These are phyloP conservation scores for Craterostigma plantagineum DNA, from an alignment of 257 asterid genomes.

Conservation along the genomic window DNA sequence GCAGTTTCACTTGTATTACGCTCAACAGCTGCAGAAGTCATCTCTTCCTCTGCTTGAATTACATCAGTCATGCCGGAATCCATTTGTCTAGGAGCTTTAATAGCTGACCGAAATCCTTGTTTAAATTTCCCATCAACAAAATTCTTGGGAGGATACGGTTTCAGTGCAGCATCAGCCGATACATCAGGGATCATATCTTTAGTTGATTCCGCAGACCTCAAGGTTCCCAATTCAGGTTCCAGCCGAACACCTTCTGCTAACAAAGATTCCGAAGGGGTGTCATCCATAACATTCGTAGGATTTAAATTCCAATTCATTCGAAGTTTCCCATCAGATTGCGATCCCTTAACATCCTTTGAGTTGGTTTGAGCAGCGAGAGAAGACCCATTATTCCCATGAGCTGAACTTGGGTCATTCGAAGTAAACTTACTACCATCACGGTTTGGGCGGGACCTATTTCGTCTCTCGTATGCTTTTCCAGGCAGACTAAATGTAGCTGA, in stretches of 20 bases:
- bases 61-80: slow-evolving; percentile 24
- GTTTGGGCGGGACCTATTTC: slow-evolving; percentile 57
- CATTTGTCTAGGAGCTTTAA: slow-evolving; percentile 16
- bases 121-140: slow-evolving; percentile 18
- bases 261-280: slow-evolving; percentile 15
- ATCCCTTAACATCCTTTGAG: slow-evolving; percentile 24
- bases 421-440: slow-evolving; percentile 54
- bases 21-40: slow-evolving; percentile 21
- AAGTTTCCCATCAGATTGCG: slow-evolving; percentile 27
- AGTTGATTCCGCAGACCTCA: slow-evolving; percentile 29
- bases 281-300: slow-evolving; percentile 21
- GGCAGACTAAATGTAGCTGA: slow-evolving; percentile 51
- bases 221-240: slow-evolving; percentile 27
- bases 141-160: slow-evolving; percentile 23
- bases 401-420: slow-evolving; percentile 34
- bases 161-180: slow-evolving; percentile 15
- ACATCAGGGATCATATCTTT: slow-evolving; percentile 17
- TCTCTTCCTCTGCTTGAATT: slow-evolving; percentile 18
- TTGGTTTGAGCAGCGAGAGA: slow-evolving; percentile 33
- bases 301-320: slow-evolving; percentile 22
- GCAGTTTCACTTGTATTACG: slow-evolving; percentile 15
- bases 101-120: slow-evolving; percentile 16
- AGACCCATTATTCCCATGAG: slow-evolving; percentile 33
- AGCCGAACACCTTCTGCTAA: slow-evolving; percentile 16
- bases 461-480: slow-evolving; percentile 64